phyloP scores from a whole-genome alignment of 2,329 filamentous ascomycete genomes.

The Nigrograna mackinnonii region DNA sequence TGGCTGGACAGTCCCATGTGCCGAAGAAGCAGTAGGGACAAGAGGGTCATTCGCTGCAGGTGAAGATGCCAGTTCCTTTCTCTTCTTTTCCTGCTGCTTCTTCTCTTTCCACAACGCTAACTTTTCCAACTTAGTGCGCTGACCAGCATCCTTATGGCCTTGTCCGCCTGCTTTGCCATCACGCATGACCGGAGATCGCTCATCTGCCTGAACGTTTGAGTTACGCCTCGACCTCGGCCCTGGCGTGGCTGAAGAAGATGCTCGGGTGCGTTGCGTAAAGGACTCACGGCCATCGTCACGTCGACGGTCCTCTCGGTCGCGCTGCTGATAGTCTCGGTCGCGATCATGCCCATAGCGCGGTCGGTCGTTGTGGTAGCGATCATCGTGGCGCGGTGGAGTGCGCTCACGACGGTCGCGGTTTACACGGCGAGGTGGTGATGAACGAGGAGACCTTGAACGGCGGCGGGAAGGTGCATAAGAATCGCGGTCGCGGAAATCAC shows the following conservation, averaged over 20 bases:
- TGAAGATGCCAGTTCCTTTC: slow-evolving; percentile 60
- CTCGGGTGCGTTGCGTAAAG: slow-evolving; percentile 69
- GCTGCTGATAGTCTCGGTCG: slow-evolving; percentile 69
- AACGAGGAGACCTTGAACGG: slow-evolving; percentile 9
- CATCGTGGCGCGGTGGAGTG: slow-evolving; percentile 56
- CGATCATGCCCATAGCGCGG: slow-evolving; percentile 60
- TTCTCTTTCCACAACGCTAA: slow-evolving; percentile 93
- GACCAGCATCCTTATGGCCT: slow-evolving; percentile 21
- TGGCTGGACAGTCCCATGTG: slow-evolving; percentile 21
- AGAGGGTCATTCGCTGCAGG: slow-evolving; percentile 70
- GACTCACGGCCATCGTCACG: slow-evolving; percentile 75
- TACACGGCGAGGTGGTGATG: slow-evolving; percentile 5
- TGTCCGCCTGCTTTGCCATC: slow-evolving; percentile 22
- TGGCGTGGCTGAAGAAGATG: slow-evolving; percentile 66
- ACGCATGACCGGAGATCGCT: slow-evolving; percentile 62
- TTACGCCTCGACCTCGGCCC: slow-evolving; percentile 22
- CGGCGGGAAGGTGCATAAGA: slow-evolving; percentile 4
- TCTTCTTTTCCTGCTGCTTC: slow-evolving; percentile 71
- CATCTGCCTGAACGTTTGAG: slow-evolving; percentile 28
- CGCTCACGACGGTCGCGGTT: slow-evolving; percentile 62
- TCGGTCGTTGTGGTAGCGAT: slow-evolving; percentile 65
- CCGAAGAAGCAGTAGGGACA: slow-evolving; percentile 48
- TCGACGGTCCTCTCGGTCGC: slow-evolving; percentile 70
- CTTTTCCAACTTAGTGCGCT: slow-evolving; percentile 59
- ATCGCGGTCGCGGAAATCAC: slow-evolving; percentile 5